Base-by-base conservation (phyloP, 2,329 filamentous ascomycete genomes). In the Talaromyces marneffei region DNA sequence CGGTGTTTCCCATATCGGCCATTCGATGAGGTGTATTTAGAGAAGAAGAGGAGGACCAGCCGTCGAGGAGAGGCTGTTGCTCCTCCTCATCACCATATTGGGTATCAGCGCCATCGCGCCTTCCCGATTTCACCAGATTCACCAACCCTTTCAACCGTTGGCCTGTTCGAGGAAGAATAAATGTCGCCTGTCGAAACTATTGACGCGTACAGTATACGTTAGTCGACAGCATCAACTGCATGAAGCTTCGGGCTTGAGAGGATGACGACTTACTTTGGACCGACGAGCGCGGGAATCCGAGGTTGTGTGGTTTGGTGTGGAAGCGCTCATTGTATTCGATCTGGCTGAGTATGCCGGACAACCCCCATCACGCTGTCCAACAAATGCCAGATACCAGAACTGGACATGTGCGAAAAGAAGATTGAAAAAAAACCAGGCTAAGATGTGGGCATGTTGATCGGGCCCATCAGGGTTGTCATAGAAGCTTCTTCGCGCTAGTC, bases 161-260 rank as follows among this genome's bases (percentile, higher is more conserved):
- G 69, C 93, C 92, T 2, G 92, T 97, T 62, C 83, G 82, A 7
- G 93, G 92, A 59, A 96, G 83, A 67, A 97, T 89, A 74, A 95
- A 92, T 48, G 91, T 94, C 66, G 90, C 90, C 72, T 93, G 89
- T 66, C 89, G 87, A 64, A 95, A 82, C 82, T 92, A 68, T 39
- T 33, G 14, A 6, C 35, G 35, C 27, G 20, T n/a, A 40, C 20
- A 27, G 1, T 20, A 7, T 16, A 25, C 6, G 33, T 52, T 31
- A 48, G 39, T 27, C 9, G 55, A 20, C 16, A 12, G 25, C 1
- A 18, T 33, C 40, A 29, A 52, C 16, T 1, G 8, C 9, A 29
- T 50, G n/a, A n/a, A n/a, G n/a, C n/a, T n/a, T 0, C 16, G 5
- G 23, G 29, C 25, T 35, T 33, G n/a, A 14, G 29, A 14, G 8